Conservation (phyloP, 345 rosid genomes). For the Luvunga scandens region DNA sequence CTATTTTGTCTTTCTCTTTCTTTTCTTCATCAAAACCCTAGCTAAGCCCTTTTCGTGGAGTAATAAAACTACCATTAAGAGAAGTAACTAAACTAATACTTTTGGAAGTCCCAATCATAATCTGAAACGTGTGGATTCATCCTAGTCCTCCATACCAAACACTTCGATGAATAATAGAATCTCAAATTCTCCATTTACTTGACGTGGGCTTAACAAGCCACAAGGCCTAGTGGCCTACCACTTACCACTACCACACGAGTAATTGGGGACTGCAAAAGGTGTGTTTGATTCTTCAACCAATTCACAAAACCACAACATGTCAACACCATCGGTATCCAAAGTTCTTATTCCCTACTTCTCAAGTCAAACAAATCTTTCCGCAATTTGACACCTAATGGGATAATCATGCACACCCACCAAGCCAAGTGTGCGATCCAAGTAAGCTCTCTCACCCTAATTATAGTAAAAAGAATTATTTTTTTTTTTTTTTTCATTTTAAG, state of each 20-base stretch:
- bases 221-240: not conserved
- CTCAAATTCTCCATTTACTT: not conserved
- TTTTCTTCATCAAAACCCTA: too few species aligned
- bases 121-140: too few species aligned
- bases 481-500: too few species aligned
- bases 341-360: not conserved
- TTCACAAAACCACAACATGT: not conserved
- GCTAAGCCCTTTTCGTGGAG: too few species aligned
- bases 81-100: too few species aligned
- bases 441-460: not conserved
- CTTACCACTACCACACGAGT: not conserved
- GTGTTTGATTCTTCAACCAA: not conserved
- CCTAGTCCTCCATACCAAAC: not conserved
- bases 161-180: not conserved
- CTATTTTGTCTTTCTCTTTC: too few species aligned
- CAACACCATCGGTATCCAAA: not conserved
- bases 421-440: slow-evolving; percentile 13
- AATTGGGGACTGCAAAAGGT: not conserved
- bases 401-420: slow-evolving; percentile 1
- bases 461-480: not conserved
- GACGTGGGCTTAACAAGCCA: not conserved
- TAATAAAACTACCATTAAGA: too few species aligned
- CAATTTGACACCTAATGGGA: not conserved
- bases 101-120: too few species aligned
- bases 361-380: not conserved